These are phyloP conservation scores for Solanum virginianum DNA, from an alignment of 257 asterid species.

Conservation along the genomic window DNA sequence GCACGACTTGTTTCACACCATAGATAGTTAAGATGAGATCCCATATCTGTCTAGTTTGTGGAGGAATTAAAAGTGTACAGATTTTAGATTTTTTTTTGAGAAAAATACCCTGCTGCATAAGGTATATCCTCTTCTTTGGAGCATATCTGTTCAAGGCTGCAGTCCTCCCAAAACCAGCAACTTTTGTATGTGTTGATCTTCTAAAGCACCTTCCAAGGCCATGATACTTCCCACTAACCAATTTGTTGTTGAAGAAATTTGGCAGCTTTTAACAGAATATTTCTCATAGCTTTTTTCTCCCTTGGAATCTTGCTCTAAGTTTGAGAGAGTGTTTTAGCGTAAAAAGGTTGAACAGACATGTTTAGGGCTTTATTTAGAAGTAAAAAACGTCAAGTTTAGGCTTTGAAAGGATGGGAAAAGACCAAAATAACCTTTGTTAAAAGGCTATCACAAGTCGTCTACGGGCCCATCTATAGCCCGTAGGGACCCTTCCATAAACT, in stretches of 20 bases:
- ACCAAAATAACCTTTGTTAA: too few species aligned
- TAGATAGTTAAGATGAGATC: background rate
- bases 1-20: background rate
- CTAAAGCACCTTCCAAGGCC: background rate
- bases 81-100: background rate
- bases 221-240: background rate
- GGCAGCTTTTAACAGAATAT: background rate
- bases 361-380: too few species aligned
- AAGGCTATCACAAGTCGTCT: too few species aligned
- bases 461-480: too few species aligned
- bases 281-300: background rate
- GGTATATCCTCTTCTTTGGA: background rate
- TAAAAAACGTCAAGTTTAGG: too few species aligned
- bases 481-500: too few species aligned
- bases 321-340: too few species aligned
- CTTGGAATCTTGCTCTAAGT: too few species aligned
- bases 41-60: background rate
- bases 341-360: too few species aligned
- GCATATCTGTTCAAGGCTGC: background rate
- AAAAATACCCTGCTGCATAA: background rate
- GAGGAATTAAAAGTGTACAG: background rate
- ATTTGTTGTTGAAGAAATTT: background rate
- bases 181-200: background rate
- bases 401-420: too few species aligned
- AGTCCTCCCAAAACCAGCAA: background rate